phyloP scores from a whole-genome alignment of 129 eudicot genomes.

The Glebionis coronaria region DNA sequence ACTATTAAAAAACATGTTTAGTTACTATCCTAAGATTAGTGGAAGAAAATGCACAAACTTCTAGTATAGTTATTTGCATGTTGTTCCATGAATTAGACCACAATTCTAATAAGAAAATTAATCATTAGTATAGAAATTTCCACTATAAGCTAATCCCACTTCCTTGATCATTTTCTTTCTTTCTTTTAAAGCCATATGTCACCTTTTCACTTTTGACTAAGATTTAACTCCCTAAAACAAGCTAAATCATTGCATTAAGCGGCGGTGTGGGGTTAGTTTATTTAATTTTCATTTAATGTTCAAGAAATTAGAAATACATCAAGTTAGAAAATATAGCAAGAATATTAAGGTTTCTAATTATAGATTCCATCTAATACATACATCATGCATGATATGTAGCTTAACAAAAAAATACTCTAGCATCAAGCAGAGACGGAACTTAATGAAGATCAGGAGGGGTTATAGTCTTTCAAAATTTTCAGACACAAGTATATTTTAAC shows the following conservation, averaged over 20 bases:
- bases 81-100: too few relatives aligned
- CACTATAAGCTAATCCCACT: conserved; percentile 33
- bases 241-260: conserved; percentile 40
- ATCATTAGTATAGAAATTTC: not conserved
- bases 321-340: not conserved
- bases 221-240: conserved; percentile 29
- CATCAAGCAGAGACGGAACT: too few relatives aligned
- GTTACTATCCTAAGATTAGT: too few relatives aligned
- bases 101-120: not conserved
- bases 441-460: too few relatives aligned
- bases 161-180: conserved; percentile 14
- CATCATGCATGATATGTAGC: not conserved
- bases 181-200: conserved; percentile 15
- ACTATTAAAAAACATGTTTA: too few relatives aligned
- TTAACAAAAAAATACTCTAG: too few relatives aligned
- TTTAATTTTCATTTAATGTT: conserved; percentile 1
- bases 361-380: not conserved
- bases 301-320: not conserved
- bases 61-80: not conserved
- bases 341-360: not conserved
- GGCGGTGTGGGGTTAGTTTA: conserved; percentile 31
- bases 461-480: too few relatives aligned
- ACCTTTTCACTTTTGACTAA: conserved; percentile 33
- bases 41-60: too few relatives aligned
- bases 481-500: too few relatives aligned